Evolutionary conservation across 2,329 filamentous ascomycete genomes (phyloP).

Genomic region (Diaporthe sp.): DNA sequence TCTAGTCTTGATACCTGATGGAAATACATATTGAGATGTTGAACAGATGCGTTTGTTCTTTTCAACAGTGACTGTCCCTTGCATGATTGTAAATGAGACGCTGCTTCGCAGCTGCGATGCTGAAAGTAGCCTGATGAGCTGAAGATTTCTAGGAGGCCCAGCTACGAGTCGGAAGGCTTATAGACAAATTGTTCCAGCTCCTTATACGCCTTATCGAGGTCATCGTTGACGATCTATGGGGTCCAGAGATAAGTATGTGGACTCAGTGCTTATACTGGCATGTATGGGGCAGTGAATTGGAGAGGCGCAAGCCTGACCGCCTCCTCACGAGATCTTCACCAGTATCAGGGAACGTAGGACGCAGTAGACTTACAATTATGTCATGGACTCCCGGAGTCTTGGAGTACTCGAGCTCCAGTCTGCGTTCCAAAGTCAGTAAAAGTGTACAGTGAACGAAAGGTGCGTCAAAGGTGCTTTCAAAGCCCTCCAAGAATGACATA

Average conservation of each 20-base stretch:
- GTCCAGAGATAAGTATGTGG: conserved; percentile 16
- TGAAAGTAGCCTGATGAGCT: not conserved
- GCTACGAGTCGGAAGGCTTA: conserved; percentile 44
- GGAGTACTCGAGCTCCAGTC: conserved; percentile 78
- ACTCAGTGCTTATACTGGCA: too few species aligned
- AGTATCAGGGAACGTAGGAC: not conserved
- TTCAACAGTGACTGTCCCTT: not conserved
- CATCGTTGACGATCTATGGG: conserved; percentile 51
- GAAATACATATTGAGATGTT: conserved; percentile 46
- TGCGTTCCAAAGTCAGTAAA: conserved; percentile 18
- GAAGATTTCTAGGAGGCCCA: not conserved
- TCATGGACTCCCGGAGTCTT: conserved; percentile 72
- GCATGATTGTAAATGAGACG: not conserved
- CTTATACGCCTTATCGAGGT: conserved; percentile 64
- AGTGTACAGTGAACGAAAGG: not conserved
- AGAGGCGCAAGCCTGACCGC: not conserved
- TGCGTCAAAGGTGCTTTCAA: not conserved
- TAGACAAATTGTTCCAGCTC: conserved; percentile 65
- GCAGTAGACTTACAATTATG: conserved; percentile 43
- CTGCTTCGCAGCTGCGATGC: not conserved
- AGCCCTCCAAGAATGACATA: not conserved
- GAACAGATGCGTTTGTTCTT: not conserved
- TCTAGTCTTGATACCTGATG: conserved; percentile 58
- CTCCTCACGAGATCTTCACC: not conserved
- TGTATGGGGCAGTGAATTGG: not conserved